phyloP scores from a whole-genome alignment of 202 grass and related monocot genomes.

The Digitaria exilis region DNA sequence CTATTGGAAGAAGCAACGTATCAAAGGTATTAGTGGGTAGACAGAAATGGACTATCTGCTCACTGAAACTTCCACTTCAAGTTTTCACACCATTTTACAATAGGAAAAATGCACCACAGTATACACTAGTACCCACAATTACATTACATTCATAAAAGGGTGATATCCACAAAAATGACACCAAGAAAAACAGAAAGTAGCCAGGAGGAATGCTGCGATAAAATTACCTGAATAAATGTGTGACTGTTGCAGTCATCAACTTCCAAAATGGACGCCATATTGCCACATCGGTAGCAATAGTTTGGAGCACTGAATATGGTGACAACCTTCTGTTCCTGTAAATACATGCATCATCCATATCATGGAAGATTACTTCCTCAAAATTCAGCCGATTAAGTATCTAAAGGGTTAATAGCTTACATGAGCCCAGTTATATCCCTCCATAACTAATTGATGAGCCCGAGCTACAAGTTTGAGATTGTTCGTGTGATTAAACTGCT shows the following conservation, averaged over 20 bases:
- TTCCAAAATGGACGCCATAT: conserved; percentile 85
- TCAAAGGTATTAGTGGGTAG: neutral
- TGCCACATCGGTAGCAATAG: conserved; percentile 77
- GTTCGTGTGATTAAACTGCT: conserved; percentile 82
- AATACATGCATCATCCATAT: conserved; percentile 17
- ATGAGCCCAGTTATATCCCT: conserved; percentile 87
- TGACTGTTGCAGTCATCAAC: conserved; percentile 77
- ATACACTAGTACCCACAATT: neutral
- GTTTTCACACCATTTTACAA: neutral
- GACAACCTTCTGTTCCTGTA: conserved; percentile 82
- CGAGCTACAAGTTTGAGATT: conserved; percentile 78
- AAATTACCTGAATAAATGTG: conserved; percentile 72
- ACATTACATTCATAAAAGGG: neutral
- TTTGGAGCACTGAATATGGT: conserved; percentile 87
- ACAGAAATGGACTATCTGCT: neutral
- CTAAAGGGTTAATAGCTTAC: conserved; percentile 46
- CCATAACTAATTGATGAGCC: conserved; percentile 82
- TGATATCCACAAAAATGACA: conserved; percentile 5
- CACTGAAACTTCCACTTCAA: neutral
- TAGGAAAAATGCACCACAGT: neutral
- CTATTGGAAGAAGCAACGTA: neutral
- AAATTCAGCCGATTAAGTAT: conserved; percentile 14
- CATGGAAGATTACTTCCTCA: conserved; percentile 17
- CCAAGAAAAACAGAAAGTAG: neutral
- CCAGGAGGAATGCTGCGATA: neutral